These are phyloP conservation scores for Neurospora tetrasperma DNA, from an alignment of 495 filamentous ascomycete species.

Conservation along the genomic window DNA sequence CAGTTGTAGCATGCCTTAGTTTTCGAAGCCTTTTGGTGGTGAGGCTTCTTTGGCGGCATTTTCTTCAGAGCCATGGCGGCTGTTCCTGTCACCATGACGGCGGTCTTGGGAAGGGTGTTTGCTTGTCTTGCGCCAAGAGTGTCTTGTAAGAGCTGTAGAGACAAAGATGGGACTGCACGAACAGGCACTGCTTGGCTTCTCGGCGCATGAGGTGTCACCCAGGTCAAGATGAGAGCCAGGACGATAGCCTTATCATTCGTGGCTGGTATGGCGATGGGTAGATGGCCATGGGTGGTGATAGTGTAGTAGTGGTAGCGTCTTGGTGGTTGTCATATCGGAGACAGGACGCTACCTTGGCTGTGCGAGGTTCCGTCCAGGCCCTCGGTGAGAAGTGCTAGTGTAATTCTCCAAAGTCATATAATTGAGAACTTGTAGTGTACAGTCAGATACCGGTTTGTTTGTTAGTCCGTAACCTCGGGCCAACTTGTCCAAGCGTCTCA, in stretches of 20 bases:
- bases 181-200: not conserved
- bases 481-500: too few species aligned
- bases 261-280: not conserved
- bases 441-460: not conserved
- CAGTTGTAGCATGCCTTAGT: conserved; percentile 25
- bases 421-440: not conserved
- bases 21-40: not conserved
- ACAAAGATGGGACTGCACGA: not conserved
- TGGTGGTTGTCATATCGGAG: not conserved
- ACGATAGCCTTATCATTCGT: not conserved
- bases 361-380: not conserved
- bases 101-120: not conserved
- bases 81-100: not conserved
- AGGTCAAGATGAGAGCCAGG: not conserved
- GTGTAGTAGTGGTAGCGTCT: not conserved
- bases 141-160: not conserved
- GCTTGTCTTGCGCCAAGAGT: not conserved
- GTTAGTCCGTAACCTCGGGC: too few species aligned
- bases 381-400: not conserved
- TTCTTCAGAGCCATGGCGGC: not conserved
- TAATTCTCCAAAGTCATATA: not conserved
- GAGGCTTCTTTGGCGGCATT: not conserved
- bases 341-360: not conserved
- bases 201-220: not conserved
- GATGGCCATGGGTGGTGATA: not conserved